Conservation (phyloP, 805 yeast species). For the Scheffersomyces ergatensis region DNA sequence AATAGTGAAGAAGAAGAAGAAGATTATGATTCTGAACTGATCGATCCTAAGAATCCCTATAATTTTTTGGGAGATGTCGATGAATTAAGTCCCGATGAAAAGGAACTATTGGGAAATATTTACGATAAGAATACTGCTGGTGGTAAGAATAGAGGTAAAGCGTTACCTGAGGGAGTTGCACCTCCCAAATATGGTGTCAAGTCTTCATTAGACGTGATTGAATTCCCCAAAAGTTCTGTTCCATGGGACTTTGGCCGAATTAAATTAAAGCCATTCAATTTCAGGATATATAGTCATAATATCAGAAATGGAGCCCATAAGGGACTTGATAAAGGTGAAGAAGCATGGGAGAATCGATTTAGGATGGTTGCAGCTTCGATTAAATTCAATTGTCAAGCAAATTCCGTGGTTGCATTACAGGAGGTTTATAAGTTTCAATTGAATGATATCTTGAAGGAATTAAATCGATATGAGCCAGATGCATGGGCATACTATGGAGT, state of each 20-base stretch:
- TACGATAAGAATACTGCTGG: constrained; percentile 13
- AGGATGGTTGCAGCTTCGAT: constrained; percentile 17
- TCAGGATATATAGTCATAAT: constrained; percentile 36
- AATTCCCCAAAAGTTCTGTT: constrained; percentile 11
- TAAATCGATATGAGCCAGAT: constrained; percentile 19
- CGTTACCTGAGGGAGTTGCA: constrained; percentile 5
- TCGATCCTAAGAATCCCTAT: constrained; percentile 17
- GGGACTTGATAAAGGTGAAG: constrained; percentile 21
- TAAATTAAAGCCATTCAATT: constrained; percentile 12
- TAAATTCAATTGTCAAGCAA: constrained; percentile 20
- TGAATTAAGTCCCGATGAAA: constrained; percentile 14
- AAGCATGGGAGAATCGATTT: constrained; percentile 21
- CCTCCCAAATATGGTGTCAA: constrained; percentile 1
- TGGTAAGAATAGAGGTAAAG: constrained; percentile 7
- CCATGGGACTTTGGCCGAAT: constrained; percentile 10
- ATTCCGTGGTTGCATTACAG: constrained; percentile 38
- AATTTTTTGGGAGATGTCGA: constrained; percentile 21
- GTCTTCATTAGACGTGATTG: not conserved
- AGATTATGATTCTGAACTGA: not conserved
- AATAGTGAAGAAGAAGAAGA: constrained; percentile 5
- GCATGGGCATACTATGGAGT: constrained; percentile 32
- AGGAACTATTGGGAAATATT: constrained; percentile 11
- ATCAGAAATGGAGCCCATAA: constrained; percentile 28
- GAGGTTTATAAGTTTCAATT: constrained; percentile 36
- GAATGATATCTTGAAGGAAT: constrained; percentile 23